Base-by-base conservation (phyloP, 2,329 filamentous ascomycete genomes). In the Epichloe glyceriae region DNA sequence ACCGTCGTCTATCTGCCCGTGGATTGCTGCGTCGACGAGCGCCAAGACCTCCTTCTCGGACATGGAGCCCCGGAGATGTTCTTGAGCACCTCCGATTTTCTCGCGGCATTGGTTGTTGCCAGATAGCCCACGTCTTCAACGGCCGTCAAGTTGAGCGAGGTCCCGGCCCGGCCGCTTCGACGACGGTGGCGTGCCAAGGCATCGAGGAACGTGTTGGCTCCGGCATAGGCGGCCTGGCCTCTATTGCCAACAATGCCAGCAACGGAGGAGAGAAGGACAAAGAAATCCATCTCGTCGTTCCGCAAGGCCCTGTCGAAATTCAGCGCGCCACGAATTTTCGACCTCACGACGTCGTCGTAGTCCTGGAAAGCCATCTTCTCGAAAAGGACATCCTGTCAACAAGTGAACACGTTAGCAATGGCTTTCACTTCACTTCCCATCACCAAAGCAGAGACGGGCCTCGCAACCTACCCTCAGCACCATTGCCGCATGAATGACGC, bases 41-140 rank as follows among this genome's bases (percentile, higher is more conserved):
- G 76, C 75, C 2, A 79, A 61, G 0, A 80, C 74, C 60, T 81
- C 76, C 5, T 70, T 69, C 57, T 75, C 72, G 55, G 68, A 70
- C 55, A 81, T 71, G 17, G 76, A 69, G 38, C 73, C 71, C 69
- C 69, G 1, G 58, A 60, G 1, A 75, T 63, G 37, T 74, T 76
- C 55, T 72, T 72, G 37, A 75, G 72, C 0, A 74, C 71, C 52
- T 74, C 69, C 2, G 64, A 64, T 3, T 66, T 67, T 35, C 67
- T 70, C 44, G 66, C 67, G 0, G 66, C 62, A 52, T 74, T 72
- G 19, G 14, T 44, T 5, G 14, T 38, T 15, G 48, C 47, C 33
- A 78, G 62, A 57, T 76, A 76, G 3, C 74, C 74, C 1, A 72
- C 68, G 52, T 72, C 73, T 0, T 66, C 67, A 8, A 82, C 69